Evolutionary conservation across 176 grass and related monocot species (phyloP), one percentile per base, ranked within the genome.

Genomic region (Juncus effusus): DNA sequence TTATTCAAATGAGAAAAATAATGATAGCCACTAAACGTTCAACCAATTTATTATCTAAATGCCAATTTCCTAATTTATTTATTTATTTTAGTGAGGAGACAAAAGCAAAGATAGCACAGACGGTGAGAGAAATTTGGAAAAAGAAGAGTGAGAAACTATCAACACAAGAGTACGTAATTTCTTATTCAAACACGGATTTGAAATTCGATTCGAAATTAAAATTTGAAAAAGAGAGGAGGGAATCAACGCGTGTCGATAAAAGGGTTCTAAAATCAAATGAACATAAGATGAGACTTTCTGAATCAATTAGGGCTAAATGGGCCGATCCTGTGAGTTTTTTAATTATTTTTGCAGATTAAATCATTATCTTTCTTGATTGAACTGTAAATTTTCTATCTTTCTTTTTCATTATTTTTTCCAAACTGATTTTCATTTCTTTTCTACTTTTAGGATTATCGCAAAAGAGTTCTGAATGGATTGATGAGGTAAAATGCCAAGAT

Each of bases 281-380:
- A 60, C 93, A 92, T 63, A 82, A 81, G 44, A 96, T 65, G 53
- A 97, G 86, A 87, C 88, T 97, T 82, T 80, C 93, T 42, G 88
- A 92, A 72, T 74, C 93, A 49, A 89, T 97, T 72, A 76, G 77
- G 38, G 85, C 88, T 2, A 97, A 97, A 63, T 97, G 93, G 93
- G 65, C 87, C 65, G 82, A 97, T 89, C 60, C 66, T 68, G 88
- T 97, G 83, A 86, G 74, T 47, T 47, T 47, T 47, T 5, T 47
- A 47, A 5, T 9, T 47, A 6, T 47, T 47, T 47, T 47, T 47
- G 44, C 1, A 28, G 19, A 28, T 28, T 28, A 28, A 28, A 28
- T 28, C 19, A 28, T 28, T 28, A 28, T 28, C 1, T 28, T 28
- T 28, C 55, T 36, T 56, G 9, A 35, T 51, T 80, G 42, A 62